Base-by-base conservation (phyloP, 2,329 filamentous ascomycete species). In the Mycosphaerelloides madeirae region DNA sequence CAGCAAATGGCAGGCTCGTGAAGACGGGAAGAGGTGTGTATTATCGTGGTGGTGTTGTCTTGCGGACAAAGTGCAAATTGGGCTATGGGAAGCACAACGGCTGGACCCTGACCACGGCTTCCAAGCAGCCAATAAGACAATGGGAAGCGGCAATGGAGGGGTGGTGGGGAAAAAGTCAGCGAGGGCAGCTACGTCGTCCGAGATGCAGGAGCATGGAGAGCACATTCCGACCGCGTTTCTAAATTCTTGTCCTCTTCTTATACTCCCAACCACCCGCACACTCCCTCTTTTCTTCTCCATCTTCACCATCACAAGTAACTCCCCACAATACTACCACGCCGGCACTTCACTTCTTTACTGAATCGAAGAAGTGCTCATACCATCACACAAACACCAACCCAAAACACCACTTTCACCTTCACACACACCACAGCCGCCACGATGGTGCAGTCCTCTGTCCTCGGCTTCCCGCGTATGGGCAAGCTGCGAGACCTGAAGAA, bases 391-490 rank as follows among this genome's bases (percentile, higher is more conserved):
- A 29, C 31, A 28, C 31, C 18, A 29, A n/a, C n/a, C n/a, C 18
- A 32, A 36, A 20, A 18, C 31, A 28, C 11, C n/a, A 29, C 16
- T 32, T 29, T 39, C n/a, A n/a, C n/a, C 29, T 20, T 42, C 41
- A 41, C 16, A 14, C 31, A 46, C 39, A 44, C 49, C 22, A 45
- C 38, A 41, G 49, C 47, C 51, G 40, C 37, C 56, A 65, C 48
- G 41, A 75, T 75, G 73, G 73, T 75, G 45, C 69, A 74, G 57
- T 75, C 73, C 57, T 79, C 93, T 61, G 80, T 98, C 72, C 85
- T 98, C 72, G 93, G 93, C 76, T 98, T 98, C 82, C 93, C 93
- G 72, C 91, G 93, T 69, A 96, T 97, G 87, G 93, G 93, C 75
- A 86, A 81, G 65, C 87, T 94, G 76, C 89, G 93, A 83, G 93